Percentiles rank a stretch among this genome's conserved stretches.
phyloP scores from a whole-genome alignment of 805 yeast genomes.

The Lipomyces lipofer region DNA sequence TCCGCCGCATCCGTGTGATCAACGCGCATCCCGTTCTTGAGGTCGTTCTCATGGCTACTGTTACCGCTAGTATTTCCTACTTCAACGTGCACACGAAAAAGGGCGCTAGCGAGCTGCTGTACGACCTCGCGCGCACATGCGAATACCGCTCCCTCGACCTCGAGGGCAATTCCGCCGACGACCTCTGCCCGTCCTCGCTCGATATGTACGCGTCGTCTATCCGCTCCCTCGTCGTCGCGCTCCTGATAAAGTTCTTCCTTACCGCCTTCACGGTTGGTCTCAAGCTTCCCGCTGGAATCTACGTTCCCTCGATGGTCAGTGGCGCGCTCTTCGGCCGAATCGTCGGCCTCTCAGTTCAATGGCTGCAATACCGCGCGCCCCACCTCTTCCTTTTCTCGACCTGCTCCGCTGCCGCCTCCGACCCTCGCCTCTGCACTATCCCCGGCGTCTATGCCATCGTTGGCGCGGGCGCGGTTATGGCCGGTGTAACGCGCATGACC shows the following conservation, averaged over 20 bases:
- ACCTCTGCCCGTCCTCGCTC: constrained; percentile 19
- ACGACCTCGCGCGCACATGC: constrained; percentile 55
- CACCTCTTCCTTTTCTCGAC: constrained; percentile 28
- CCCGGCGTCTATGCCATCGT: constrained; percentile 56
- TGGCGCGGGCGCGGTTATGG: constrained; percentile 60
- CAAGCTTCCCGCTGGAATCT: constrained; percentile 60
- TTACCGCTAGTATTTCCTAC: constrained; percentile 52
- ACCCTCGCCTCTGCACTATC: constrained; percentile 44
- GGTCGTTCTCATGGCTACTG: constrained; percentile 46
- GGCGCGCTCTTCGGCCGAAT: constrained; percentile 62
- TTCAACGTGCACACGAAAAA: constrained; percentile 52
- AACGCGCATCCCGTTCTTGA: constrained; percentile 47
- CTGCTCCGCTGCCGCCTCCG: constrained; percentile 30
- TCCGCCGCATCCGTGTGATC: constrained; percentile 41
- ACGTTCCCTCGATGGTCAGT: constrained; percentile 63
- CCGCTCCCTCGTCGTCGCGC: constrained; percentile 44
- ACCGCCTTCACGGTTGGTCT: constrained; percentile 59
- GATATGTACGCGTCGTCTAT: constrained; percentile 14
- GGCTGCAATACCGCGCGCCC: constrained; percentile 39
- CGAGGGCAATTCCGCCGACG: constrained; percentile 12
- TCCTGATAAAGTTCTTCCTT: constrained; percentile 47
- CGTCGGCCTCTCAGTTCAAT: constrained; percentile 49
- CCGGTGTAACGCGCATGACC: constrained; percentile 58
- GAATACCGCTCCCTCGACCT: neutral
- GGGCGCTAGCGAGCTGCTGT: constrained; percentile 52